A percentile compares a stretch with the other conserved stretches of the same genome.
Conservation (phyloP, 1,139 yeast genomes). For the Saccharomycopsis phalli region DNA sequence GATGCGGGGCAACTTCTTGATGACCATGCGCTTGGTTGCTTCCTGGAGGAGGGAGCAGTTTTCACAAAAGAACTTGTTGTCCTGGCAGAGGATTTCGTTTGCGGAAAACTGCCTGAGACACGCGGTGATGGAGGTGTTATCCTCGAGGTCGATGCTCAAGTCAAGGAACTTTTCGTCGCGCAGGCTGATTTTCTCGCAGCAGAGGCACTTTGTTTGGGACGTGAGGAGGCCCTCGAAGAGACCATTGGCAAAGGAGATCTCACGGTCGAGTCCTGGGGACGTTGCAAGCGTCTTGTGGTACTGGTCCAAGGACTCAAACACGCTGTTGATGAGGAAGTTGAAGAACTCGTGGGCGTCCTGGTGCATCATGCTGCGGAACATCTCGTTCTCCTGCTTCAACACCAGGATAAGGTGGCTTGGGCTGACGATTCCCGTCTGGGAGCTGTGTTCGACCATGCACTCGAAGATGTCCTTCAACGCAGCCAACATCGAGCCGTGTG, state of each 20-base stretch:
- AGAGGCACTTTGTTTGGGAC: constrained; percentile 80
- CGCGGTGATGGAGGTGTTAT: constrained; percentile 63
- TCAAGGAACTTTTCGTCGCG: constrained; percentile 84
- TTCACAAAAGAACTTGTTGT: constrained; percentile 90
- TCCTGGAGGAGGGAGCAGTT: constrained; percentile 86
- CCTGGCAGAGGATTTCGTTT: constrained; percentile 75
- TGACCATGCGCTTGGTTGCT: constrained; percentile 85
- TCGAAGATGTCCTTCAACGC: constrained; percentile 82
- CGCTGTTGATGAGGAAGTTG: constrained; percentile 74
- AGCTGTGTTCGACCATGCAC: constrained; percentile 62
- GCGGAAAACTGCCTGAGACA: constrained; percentile 76
- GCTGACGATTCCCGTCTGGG: constrained; percentile 75
- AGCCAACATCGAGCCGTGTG: constrained; percentile 51
- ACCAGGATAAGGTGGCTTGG: constrained; percentile 68
- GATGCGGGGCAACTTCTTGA: constrained; percentile 69
- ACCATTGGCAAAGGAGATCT: constrained; percentile 49
- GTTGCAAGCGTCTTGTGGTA: constrained; percentile 21
- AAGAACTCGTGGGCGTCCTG: constrained; percentile 97
- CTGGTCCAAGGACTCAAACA: constrained; percentile 57
- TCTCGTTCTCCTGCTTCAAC: constrained; percentile 69
- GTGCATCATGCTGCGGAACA: constrained; percentile 88
- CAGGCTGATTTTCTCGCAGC: constrained; percentile 81
- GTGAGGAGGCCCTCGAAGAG: constrained; percentile 81
- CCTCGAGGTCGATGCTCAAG: constrained; percentile 76
- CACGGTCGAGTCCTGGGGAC: constrained; percentile 22